Conservation (phyloP, 2,329 filamentous ascomycete genomes). For the Talaromyces atroroseus region DNA sequence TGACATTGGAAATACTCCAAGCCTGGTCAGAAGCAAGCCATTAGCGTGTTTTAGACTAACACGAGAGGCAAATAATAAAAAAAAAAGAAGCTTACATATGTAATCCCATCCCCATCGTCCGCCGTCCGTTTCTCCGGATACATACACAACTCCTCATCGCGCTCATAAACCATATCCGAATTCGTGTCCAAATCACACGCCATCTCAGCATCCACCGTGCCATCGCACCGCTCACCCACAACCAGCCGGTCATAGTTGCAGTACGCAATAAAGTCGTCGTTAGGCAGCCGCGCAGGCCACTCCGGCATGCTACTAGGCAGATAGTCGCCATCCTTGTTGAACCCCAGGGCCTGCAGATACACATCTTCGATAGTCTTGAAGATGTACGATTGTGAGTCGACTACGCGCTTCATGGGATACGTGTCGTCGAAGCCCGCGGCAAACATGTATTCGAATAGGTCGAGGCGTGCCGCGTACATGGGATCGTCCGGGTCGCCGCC, state of each 20-base stretch:
- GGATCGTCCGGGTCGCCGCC: neutral
- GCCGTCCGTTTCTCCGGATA: neutral
- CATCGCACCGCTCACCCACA: neutral
- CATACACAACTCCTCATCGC: neutral
- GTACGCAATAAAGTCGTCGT: neutral
- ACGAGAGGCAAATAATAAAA: too few species aligned
- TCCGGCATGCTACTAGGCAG: neutral
- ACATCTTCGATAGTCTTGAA: neutral
- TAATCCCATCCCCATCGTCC: neutral
- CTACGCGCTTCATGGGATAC: neutral
- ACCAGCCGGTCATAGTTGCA: neutral
- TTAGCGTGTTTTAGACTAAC: neutral
- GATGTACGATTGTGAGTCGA: neutral
- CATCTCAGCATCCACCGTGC: neutral
- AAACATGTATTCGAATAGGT: neutral
- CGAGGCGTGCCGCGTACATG: neutral
- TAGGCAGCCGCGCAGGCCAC: neutral
- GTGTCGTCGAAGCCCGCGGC: neutral
- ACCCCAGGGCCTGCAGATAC: neutral
- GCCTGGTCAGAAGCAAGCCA: neutral
- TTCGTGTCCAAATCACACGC: neutral
- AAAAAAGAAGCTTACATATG: neutral
- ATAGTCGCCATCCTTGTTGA: neutral
- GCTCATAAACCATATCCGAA: neutral
- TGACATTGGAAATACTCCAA: neutral